These are phyloP conservation scores for Williopsis jadinii DNA, from an alignment of 1,139 yeast species.

Conservation along the genomic window DNA sequence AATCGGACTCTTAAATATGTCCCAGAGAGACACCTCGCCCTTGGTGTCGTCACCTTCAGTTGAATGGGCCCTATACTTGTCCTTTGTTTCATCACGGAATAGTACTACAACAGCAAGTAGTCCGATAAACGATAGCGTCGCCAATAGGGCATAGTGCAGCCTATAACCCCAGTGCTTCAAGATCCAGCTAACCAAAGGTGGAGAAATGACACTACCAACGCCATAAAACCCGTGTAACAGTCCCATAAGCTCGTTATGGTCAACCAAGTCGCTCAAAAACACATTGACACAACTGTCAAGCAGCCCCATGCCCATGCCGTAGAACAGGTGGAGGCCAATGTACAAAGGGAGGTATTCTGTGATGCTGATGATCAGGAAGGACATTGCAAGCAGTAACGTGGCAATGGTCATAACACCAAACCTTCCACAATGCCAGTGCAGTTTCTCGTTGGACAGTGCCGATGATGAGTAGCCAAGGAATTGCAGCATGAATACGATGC, in stretches of 20 bases:
- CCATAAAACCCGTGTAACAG: constrained; percentile 65
- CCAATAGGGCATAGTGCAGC: constrained; percentile 9
- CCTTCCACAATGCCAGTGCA: constrained; percentile 25
- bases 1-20: constrained; percentile 35
- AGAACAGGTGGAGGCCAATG: constrained; percentile 27
- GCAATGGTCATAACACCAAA: constrained; percentile 20
- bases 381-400: constrained; percentile 9
- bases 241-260: constrained; percentile 60
- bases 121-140: constrained; percentile 1
- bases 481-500: constrained; percentile 28
- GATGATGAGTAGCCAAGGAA: constrained; percentile 30
- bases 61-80: constrained; percentile 37
- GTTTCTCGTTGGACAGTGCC: constrained; percentile 25
- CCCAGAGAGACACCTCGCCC: constrained; percentile 15
- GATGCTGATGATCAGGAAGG: constrained; percentile 14
- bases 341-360: constrained; percentile 28
- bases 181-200: constrained; percentile 44
- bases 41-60: constrained; percentile 16
- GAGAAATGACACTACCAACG: constrained; percentile 59
- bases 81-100: constrained; percentile 48
- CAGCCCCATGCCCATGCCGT: constrained; percentile 56
- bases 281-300: constrained; percentile 55
- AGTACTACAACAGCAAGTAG: constrained; percentile 17
- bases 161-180: constrained; percentile 26
- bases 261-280: constrained; percentile 48